Evolutionary conservation across 768 basidiomycete genomes (phyloP), one percentile per base, ranked within the genome.

Genomic region (Gloeostereum incarnatum): DNA sequence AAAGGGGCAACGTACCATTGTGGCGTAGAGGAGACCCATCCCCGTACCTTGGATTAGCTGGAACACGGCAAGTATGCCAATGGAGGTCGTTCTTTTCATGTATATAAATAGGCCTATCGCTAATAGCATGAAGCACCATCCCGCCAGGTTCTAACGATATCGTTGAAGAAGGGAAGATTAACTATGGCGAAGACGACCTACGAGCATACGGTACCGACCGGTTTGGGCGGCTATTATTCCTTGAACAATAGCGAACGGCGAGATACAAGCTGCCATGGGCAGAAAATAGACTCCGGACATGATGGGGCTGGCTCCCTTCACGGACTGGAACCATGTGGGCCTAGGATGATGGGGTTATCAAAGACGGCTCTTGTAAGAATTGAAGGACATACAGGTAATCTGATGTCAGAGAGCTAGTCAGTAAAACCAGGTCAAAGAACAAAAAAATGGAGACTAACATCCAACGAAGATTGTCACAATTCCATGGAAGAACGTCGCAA

Each of bases 261-360:
- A 30, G 13, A 39, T 31, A 16, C 8, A 14, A 14, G 13, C 16
- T 4, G 10, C 9, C 13, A 39, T 8, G 17, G 38, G 27, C 9
- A 39, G 24, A n/a, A 30, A 8, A 7, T 31, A 31, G 13, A 39
- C 13, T 11, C 37, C 37, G n/a, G 37, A 38, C n/a, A n/a, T 38
- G 25, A 38, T 38, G 7, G 37, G 24, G 8, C n/a, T 14, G 14
- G 26, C 37, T 8, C 16, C 37, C 14, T 13, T 10, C 16, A 38
- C 37, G n/a, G 37, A 16, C 30, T 38, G 37, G 13, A 38, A 38
- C 37, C 37, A 38, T 9, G 38, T 29, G 9, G 38, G 26, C 10
- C 38, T 39, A 37, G 8, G 25, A 29, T 29, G 26, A 8, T 14
- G 29, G 11, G 5, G n/a, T 29, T 19, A 30, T 39, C 17, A 9